Base-by-base conservation (phyloP, 345 rosid genomes). In the Dipteronia sinensis region DNA sequence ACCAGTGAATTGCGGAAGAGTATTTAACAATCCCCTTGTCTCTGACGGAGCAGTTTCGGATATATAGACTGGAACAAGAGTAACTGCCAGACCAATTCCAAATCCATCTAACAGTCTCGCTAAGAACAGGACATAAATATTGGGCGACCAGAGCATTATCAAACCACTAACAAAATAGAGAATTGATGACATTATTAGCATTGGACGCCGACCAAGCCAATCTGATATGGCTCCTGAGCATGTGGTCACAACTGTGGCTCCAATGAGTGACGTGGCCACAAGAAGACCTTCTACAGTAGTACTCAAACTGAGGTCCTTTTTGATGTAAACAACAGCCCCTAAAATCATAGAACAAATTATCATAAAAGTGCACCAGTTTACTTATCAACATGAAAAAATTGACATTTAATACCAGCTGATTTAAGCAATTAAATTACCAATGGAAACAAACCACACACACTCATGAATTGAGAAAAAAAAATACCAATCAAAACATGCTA, bases 21-120 rank as follows among this genome's bases (percentile, higher is more conserved):
- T 96, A 82, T 96, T 96, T 58, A 96, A 79, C 87, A 69, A 82
- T 70, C 98, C 99, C 79, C 99, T 89, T 76, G 88, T 96, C 74
- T 96, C 98, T 0, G 99, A 86, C 49, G 99, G 99, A 65, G 99
- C 99, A 3, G 98, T 96, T 80, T 96, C 98, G 12, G 99, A 96
- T 79, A 94, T 91, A 75, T 96, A 96, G 71, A 96, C 73, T 0
- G 99, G 99, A 83, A 91, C 85, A 40, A 96, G 95, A 22, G 99
- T 96, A 67, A 96, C 99, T 0, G 97, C 94, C 13, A 96, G 87
- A 61, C 99, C 99, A 63, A 95, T 85, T 66, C 97, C 99, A 79
- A 96, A 96, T 65, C 99, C 99, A 81, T 92, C 89, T 65, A 96
- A 77, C 44, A 94, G 88, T 81, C 99, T 93, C 55, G 94, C 99